Conservation (phyloP, 768 basidiomycete species). For the Phaeotremella fagi region DNA sequence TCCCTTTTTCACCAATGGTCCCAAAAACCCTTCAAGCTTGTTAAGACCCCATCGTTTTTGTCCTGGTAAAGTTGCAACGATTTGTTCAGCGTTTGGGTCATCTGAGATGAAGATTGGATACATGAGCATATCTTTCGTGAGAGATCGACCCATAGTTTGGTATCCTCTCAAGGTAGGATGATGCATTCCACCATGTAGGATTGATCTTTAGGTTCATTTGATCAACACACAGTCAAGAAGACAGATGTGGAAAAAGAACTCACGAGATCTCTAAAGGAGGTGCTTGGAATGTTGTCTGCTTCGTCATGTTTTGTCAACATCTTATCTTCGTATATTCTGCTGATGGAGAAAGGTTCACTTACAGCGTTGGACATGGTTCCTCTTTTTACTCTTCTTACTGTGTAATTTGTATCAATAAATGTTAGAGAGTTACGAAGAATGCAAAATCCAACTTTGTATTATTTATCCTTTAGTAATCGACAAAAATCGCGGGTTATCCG, state of each 20-base stretch:
- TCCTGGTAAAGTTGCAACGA: constrained; percentile 72
- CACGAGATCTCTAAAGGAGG: constrained; percentile 22
- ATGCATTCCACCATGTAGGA: constrained; percentile 76
- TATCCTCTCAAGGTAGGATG: constrained; percentile 83
- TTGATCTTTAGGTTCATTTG: constrained; percentile 28
- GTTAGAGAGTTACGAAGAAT: no score
- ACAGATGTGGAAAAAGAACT: neutral
- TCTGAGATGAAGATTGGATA: constrained; percentile 98
- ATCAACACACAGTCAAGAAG: neutral
- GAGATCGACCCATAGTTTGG: constrained; percentile 65
- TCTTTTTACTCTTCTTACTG: no score
- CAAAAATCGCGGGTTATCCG: no score
- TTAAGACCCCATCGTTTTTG: constrained; percentile 96
- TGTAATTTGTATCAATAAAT: no score
- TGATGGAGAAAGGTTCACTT: no score
- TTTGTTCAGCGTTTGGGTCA: constrained; percentile 75
- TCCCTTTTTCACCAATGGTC: constrained; percentile 83
- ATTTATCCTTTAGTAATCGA: no score
- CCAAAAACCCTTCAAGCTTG: constrained; percentile 77
- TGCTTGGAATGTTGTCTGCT: constrained; percentile 1
- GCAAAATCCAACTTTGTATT: no score
- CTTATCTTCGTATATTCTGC: no score
- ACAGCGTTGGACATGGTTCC: no score
- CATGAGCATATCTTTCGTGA: constrained; percentile 75
- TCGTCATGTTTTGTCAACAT: no score